Percentiles rank a stretch among this genome's conserved stretches.
phyloP scores from a whole-genome alignment of 2,329 filamentous ascomycete genomes.

The Akanthomyces uredinophilus region DNA sequence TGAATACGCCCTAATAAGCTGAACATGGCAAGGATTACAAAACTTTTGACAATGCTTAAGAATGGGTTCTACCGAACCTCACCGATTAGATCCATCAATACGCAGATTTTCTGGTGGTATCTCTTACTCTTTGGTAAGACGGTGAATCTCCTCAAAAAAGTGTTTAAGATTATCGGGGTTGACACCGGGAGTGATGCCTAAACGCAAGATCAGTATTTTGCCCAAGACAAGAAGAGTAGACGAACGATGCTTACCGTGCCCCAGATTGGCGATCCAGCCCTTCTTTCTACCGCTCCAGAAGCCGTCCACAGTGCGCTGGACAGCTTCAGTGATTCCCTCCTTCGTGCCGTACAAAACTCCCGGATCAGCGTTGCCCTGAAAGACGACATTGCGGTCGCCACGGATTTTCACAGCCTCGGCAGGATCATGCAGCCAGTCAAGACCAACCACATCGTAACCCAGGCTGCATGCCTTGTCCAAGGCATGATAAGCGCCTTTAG shows the following conservation, averaged over 20 bases:
- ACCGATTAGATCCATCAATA: background rate
- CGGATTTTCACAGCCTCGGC: slow-evolving; percentile 77
- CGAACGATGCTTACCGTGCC: slow-evolving; percentile 64
- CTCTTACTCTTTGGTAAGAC: slow-evolving; percentile 46
- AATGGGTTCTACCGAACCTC: background rate
- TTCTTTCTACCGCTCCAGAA: slow-evolving; percentile 75
- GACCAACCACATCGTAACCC: slow-evolving; percentile 87
- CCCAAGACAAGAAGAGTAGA: background rate
- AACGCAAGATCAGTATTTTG: slow-evolving; percentile 7
- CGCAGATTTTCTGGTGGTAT: background rate
- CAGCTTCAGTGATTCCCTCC: slow-evolving; percentile 73
- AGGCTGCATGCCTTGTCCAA: slow-evolving; percentile 81
- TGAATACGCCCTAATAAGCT: background rate
- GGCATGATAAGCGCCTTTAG: slow-evolving; percentile 95
- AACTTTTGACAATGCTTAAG: background rate
- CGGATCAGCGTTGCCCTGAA: slow-evolving; percentile 95
- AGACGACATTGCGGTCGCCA: slow-evolving; percentile 64
- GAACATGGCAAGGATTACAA: background rate
- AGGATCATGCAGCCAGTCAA: slow-evolving; percentile 93
- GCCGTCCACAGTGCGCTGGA: slow-evolving; percentile 80
- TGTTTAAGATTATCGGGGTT: slow-evolving; percentile 90
- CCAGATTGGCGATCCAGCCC: slow-evolving; percentile 95
- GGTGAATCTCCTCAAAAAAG: slow-evolving; percentile 89
- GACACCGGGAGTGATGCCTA: slow-evolving; percentile 89
- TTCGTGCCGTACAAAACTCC: slow-evolving; percentile 84